Evolutionary conservation across 2,329 filamentous ascomycete genomes (phyloP), one percentile per base, ranked within the genome.

Genomic region (Colletotrichum navitas): DNA sequence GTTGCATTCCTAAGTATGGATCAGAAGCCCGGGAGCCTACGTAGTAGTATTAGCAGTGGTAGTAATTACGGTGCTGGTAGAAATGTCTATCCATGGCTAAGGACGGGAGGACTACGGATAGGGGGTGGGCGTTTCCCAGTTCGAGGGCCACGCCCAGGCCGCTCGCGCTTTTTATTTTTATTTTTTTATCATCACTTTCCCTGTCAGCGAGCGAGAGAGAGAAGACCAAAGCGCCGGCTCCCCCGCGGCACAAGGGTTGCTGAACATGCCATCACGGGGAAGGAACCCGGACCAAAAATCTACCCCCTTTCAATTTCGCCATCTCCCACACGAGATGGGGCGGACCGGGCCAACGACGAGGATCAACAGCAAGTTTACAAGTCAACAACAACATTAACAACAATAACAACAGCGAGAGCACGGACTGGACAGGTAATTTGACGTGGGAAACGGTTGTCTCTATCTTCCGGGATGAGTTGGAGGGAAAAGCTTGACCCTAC

Each of bases 231-330:
- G 18, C 18, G 24, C 3, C 52, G 4, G 21, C 29, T 10, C 18
- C 2, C 18, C 26, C 36, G 51, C 32, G 47, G 58, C 58, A 67
- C 64, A 54, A 21, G 58, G 54, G 39, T 24, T 39, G 32, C 4
- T n/a, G 34, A 34, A 63, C 45, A n/a, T 39, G 45, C 32, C 45
- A 26, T 8, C 45, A 32, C n/a, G 41, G 34, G 47, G 26, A 16
- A 10, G 5, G 36, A n/a, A 36, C 39, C 45, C 43, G 55, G 56
- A 36, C 26, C 24, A 24, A 21, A n/a, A 39, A 29, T 7, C n/a
- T 24, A 7, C 36, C 56, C 65, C 60, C 32, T 68, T 68, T 68
- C 61, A 68, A 65, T 68, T 68, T 39, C 51, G 45, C 10, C 43
- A 45, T 6, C 43, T 45, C 18, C 43, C 21, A 14, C 18, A 45